Evolutionary conservation across 2,329 filamentous ascomycete species (phyloP), one percentile per base, ranked within the genome.

Genomic region (Colletotrichum gigasporum): DNA sequence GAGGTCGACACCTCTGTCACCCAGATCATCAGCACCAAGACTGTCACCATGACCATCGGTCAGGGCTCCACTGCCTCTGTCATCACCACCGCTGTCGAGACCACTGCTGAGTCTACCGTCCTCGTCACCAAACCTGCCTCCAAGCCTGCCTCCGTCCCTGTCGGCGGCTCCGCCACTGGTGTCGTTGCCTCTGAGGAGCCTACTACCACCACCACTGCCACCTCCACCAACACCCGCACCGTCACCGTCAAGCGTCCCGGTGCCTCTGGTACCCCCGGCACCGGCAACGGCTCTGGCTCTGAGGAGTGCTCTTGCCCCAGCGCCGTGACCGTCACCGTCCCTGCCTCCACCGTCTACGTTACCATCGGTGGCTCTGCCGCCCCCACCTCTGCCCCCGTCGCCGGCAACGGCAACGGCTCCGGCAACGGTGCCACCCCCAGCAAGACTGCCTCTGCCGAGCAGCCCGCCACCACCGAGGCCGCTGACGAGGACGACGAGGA

Each of bases 71-170:
- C 63, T 9, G 71, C 71, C 63, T 70, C 69, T 24, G 53, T 80
- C 71, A 66, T 81, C 77, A 76, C 74, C 66, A 82, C 80, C 70
- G 78, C 80, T 60, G 72, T 85, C 65, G 80, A 73, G 53, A 75
- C 78, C 65, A 83, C 80, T 64, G 72, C 78, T 68, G 69, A 78
- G 70, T 71, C 76, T 69, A 80, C 80, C 66, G 55, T 73, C 68
- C 76, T 76, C 34, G 69, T 67, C 30, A 44, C 64, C 59, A 61
- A 61, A 56, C 61, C 61, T 50, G 37, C 35, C 34, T 45, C 12
- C 3, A 30, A 54, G 32, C 37, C 45, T 34, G 45, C 60, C 30
- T 41, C 55, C 16, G 9, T 26, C 4, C 54, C 45, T n/a, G 47
- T 22, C 42, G 45, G 11, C 32, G 53, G 58, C 45, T 58, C 54